phyloP scores from a whole-genome alignment of 2,329 filamentous ascomycete species.

The Pyricularia grisea region DNA sequence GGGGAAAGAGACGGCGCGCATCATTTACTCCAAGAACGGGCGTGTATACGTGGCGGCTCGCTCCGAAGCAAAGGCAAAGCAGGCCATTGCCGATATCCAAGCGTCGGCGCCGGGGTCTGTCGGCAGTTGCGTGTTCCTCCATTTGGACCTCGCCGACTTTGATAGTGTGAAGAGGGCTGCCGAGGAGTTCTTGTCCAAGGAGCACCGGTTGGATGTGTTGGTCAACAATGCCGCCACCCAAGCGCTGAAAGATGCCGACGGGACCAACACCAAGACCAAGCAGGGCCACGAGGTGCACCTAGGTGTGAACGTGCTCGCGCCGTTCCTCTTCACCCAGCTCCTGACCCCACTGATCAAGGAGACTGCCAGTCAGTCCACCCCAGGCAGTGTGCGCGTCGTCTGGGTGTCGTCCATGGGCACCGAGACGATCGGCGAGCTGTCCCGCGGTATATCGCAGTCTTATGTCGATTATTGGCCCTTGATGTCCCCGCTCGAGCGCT shows the following conservation, averaged over 20 bases:
- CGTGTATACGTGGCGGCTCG: conserved; percentile 42
- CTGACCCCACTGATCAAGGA: conserved; percentile 14
- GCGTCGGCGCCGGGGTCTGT: conserved; percentile 10
- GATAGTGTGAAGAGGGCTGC: conserved; percentile 14
- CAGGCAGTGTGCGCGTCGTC: conserved; percentile 12
- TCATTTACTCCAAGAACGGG: conserved; percentile 39
- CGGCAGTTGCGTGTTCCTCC: conserved; percentile 22
- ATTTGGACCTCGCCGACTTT: conserved; percentile 20
- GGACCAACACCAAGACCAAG: conserved; percentile 17
- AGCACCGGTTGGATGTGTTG: conserved; percentile 23
- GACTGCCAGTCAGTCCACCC: conserved; percentile 8
- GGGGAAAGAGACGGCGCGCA: conserved; percentile 35
- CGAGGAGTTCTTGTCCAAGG: conserved; percentile 12
- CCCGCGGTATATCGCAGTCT: conserved; percentile 9
- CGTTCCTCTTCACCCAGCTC: conserved; percentile 14
- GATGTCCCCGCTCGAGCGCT: neutral
- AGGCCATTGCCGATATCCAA: conserved; percentile 31
- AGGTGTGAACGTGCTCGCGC: conserved; percentile 11
- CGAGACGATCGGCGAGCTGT: conserved; percentile 5
- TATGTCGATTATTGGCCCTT: conserved; percentile 17
- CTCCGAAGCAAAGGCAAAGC: conserved; percentile 26
- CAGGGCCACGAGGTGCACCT: conserved; percentile 33
- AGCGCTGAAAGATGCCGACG: conserved; percentile 13
- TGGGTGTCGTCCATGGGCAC: conserved; percentile 14
- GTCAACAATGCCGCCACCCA: conserved; percentile 31